These are phyloP conservation scores for Aulographum hederae DNA, from an alignment of 2,329 filamentous ascomycete species.

Conservation along the genomic window DNA sequence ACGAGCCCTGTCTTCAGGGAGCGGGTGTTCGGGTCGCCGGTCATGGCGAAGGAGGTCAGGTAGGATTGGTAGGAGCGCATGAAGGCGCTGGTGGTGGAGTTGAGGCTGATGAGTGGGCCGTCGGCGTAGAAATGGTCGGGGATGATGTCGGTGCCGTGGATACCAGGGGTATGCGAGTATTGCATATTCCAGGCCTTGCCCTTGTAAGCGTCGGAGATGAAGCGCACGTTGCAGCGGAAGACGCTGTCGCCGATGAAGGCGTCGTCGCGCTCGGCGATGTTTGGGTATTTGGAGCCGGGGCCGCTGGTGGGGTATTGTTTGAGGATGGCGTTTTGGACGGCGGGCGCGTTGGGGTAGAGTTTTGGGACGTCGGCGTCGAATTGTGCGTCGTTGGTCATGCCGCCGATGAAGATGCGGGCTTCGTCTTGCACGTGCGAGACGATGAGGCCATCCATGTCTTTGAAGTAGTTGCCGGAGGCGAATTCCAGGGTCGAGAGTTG, in stretches of 20 bases:
- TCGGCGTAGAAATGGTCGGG: no score
- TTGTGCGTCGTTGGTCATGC: no score
- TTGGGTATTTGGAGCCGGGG: neutral
- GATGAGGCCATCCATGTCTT: constrained; percentile 3
- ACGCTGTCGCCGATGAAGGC: constrained; percentile 19
- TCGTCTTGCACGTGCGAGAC: constrained; percentile 2
- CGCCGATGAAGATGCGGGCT: neutral
- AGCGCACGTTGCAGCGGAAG: constrained; percentile 35
- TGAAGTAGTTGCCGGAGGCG: constrained; percentile 1
- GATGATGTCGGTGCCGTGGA: constrained; percentile 38
- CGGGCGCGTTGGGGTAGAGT: no score
- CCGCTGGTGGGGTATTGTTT: no score
- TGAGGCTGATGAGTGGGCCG: no score
- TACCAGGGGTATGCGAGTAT: constrained; percentile 32
- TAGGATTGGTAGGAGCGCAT: neutral
- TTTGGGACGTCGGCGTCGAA: no score
- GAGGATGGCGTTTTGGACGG: no score
- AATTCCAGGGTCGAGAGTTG: constrained; percentile 3
- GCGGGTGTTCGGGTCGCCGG: neutral
- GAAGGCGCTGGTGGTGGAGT: no score
- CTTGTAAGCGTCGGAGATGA: constrained; percentile 25
- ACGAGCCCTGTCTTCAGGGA: neutral
- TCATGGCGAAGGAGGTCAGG: neutral
- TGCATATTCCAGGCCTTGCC: constrained; percentile 32
- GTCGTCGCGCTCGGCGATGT: neutral